Evolutionary conservation across 352 stramenopile genomes (phyloP), one percentile per base, ranked within the genome.

Genomic region (Globisporangium spiculum): DNA sequence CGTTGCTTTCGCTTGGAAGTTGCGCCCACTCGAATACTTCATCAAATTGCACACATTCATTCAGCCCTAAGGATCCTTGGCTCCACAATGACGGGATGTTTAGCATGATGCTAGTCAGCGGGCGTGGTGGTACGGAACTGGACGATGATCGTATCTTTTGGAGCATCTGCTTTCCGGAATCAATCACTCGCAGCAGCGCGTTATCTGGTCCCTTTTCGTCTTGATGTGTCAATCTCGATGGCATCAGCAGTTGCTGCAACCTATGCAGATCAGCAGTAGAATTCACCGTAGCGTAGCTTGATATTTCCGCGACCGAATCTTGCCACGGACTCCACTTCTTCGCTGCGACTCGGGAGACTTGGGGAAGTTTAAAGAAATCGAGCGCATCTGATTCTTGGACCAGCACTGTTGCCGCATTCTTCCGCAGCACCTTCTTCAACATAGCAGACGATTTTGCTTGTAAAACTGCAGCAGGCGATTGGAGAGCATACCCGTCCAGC

Each of bases 1-100:
- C 30, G 4, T 48, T 10, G 1, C 3, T 20, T 24, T 18, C n/a
- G 3, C 16, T 36, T 44, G 26, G 20, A 27, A 26, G 1, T 24
- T 27, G 52, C 20, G 5, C 38, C 67, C 60, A 68, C 26, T 55
- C 53, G 34, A 68, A 41, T 10, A 41, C 30, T 62, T 83, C 71
- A 27, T 60, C 7, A 58, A 64, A 27, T 60, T 70, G 56, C 24
- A 53, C n/a, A 60, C 26, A n/a, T 14, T 69, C n/a, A 27, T 22
- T 56, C 27, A 57, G 41, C 9, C 27, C 12, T 12, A 68, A 32
- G n/a, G 48, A 16, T 12, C 50, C 26, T 14, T 69, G 58, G 22
- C 70, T 75, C 78, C 78, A 86, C 10, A 86, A 41, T 9, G 34
- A 67, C 20, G 74, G 70, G 18, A 72, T 68, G 41, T 79, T 73